Conservation (phyloP, 371 early-diverging fungal genomes). For the Circinella minor region DNA sequence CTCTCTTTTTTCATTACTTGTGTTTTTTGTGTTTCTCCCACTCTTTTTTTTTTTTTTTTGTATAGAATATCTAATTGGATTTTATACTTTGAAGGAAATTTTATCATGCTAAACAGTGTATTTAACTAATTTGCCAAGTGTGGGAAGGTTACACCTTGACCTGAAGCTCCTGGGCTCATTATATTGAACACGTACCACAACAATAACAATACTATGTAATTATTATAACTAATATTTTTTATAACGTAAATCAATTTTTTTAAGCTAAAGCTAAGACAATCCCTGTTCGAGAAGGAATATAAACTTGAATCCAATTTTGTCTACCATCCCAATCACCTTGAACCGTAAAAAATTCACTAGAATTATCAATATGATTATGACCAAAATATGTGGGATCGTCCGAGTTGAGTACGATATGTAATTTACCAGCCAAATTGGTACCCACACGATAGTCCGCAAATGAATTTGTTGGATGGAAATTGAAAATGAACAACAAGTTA, state of each 20-base stretch:
- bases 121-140: background rate
- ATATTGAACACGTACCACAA: background rate
- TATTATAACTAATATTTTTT: background rate
- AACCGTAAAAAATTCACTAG: constrained; percentile 67
- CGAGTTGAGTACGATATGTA: constrained; percentile 77
- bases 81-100: background rate
- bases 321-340: constrained; percentile 73
- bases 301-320: constrained; percentile 78
- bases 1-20: background rate
- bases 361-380: constrained; percentile 75
- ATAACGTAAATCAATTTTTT: background rate
- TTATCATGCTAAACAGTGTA: background rate
- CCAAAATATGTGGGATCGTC: constrained; percentile 83
- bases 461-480: constrained; percentile 89
- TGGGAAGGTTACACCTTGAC: constrained; percentile 7
- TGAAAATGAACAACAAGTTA: constrained; percentile 87
- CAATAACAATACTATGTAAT: background rate
- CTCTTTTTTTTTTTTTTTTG: background rate
- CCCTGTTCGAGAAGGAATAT: constrained; percentile 78
- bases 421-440: constrained; percentile 68
- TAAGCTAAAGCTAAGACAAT: constrained; percentile 52
- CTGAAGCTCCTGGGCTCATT: background rate
- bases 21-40: background rate
- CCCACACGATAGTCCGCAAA: constrained; percentile 90
- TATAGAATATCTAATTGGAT: too few relatives aligned